These are phyloP conservation scores for Marchantia polymorpha DNA, from an alignment of 225 moss, liverwort and hornwort genomes.

Conservation along the genomic window DNA sequence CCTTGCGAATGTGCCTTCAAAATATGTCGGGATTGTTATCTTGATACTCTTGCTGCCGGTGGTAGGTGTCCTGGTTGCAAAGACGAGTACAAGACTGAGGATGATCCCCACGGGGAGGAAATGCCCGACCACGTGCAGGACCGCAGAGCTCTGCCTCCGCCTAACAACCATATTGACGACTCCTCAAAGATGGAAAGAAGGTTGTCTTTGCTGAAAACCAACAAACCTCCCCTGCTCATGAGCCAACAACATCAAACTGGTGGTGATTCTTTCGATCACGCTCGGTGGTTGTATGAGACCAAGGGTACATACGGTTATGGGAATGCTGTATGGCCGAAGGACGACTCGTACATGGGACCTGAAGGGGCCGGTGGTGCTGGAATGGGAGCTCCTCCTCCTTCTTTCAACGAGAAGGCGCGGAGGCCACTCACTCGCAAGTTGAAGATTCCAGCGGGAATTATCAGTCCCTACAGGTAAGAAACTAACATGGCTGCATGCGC, in stretches of 20 bases:
- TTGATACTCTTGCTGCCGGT: conserved; percentile 60
- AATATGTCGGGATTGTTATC: conserved; percentile 87
- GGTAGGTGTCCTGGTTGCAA: conserved; percentile 88
- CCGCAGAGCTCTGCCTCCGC: conserved; percentile 49
- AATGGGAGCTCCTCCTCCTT: conserved; percentile 40
- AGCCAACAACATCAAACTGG: conserved; percentile 47
- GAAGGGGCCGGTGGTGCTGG: conserved; percentile 6
- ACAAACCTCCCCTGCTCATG: conserved; percentile 50
- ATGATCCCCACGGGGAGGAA: conserved; percentile 36
- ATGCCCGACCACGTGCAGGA: conserved; percentile 18
- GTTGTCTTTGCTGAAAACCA: conserved; percentile 54
- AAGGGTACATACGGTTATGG: conserved; percentile 92
- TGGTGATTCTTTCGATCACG: conserved; percentile 69
- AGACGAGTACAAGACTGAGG: conserved; percentile 65
- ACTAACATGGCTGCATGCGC: neutral
- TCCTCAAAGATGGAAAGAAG: conserved; percentile 56
- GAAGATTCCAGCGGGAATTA: conserved; percentile 53
- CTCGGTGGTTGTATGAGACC: conserved; percentile 87
- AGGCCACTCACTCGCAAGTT: conserved; percentile 45
- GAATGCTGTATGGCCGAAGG: conserved; percentile 74
- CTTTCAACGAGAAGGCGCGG: conserved; percentile 46
- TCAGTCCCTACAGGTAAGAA: conserved; percentile 62
- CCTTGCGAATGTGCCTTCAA: conserved; percentile 81
- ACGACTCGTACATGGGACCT: conserved; percentile 34
- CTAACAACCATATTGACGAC: conserved; percentile 2